Evolutionary conservation across 2,329 filamentous ascomycete genomes (phyloP).

Genomic region (Sporothrix inflata): DNA sequence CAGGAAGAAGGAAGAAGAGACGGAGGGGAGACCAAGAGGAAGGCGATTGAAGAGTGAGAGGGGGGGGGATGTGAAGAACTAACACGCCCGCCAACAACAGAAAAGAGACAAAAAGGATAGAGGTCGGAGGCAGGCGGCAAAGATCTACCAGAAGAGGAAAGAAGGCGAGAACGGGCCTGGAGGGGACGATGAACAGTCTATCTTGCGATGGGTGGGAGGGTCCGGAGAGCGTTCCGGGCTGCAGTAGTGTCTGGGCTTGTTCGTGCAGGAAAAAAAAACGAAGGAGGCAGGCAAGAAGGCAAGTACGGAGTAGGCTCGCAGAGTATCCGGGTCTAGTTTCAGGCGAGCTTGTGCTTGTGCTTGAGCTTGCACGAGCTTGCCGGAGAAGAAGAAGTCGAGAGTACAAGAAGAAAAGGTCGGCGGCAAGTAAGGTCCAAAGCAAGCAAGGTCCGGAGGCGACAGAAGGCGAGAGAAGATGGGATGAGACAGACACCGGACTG

Average conservation of each 20-base stretch:
- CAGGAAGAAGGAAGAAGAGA: too few relatives aligned
- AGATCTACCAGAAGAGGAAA: background rate
- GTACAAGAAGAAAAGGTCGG: background rate
- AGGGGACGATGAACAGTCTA: background rate
- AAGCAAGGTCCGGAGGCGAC: background rate
- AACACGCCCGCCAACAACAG: background rate
- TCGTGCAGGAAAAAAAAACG: background rate
- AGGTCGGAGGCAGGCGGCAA: background rate
- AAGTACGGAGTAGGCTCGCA: too few relatives aligned
- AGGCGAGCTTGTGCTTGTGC: background rate
- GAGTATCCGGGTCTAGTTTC: background rate
- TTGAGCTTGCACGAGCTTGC: background rate
- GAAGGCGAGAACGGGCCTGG: background rate
- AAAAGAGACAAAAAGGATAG: background rate
- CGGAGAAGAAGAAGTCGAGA: background rate
- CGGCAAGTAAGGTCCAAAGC: background rate
- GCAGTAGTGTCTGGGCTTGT: conserved; percentile 6
- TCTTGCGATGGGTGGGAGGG: conserved; percentile 2
- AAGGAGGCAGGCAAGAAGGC: background rate
- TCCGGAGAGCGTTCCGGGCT: conserved; percentile 15
- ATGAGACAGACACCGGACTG: conserved; percentile 1
- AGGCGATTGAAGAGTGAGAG: background rate
- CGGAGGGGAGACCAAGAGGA: too few relatives aligned
- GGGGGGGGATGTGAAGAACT: background rate
- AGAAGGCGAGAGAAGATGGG: background rate